These are phyloP conservation scores for Fusarium palustre DNA, from an alignment of 2,329 filamentous ascomycete genomes.

Conservation along the genomic window DNA sequence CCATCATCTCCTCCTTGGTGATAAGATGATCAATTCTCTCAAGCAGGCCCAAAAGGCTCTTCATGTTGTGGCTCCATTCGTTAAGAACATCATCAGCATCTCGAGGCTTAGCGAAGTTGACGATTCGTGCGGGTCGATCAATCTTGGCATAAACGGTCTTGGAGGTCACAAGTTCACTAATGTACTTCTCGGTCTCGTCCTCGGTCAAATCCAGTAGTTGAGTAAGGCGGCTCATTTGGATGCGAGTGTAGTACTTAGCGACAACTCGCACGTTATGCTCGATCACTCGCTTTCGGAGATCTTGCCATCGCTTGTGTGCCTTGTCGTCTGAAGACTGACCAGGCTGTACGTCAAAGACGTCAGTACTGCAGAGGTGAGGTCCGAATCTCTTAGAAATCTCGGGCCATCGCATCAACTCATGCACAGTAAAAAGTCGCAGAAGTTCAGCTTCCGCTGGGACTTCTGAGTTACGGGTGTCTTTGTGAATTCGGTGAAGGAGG, in stretches of 20 bases:
- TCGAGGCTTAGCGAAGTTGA: constrained; percentile 93
- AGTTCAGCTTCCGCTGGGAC: constrained; percentile 85
- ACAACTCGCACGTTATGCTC: constrained; percentile 99
- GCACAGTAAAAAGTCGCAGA: constrained; percentile 92
- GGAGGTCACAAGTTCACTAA: constrained; percentile 93
- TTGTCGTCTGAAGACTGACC: constrained; percentile 79
- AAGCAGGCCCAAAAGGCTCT: constrained; percentile 84
- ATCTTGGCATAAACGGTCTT: constrained; percentile 99
- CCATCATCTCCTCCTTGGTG: constrained; percentile 99
- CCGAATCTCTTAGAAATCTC: constrained; percentile 91
- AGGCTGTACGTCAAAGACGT: constrained; percentile 82
- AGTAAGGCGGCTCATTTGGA: constrained; percentile 90
- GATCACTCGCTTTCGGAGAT: constrained; percentile 96
- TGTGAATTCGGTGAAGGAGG: constrained; percentile 90
- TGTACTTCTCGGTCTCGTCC: constrained; percentile 98
- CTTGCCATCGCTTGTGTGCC: constrained; percentile 88
- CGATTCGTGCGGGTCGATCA: constrained; percentile 89
- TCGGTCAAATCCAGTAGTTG: constrained; percentile 91
- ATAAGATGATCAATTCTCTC: constrained; percentile 98
- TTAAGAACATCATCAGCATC: constrained; percentile 97
- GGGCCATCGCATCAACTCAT: constrained; percentile 98
- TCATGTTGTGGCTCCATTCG: constrained; percentile 99
- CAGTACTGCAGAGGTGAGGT: constrained; percentile 85
- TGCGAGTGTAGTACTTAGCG: constrained; percentile 98
- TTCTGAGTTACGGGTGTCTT: constrained; percentile 82